phyloP scores from a whole-genome alignment of 164 flowering plant genomes.

The Nymphaea thermarum region DNA sequence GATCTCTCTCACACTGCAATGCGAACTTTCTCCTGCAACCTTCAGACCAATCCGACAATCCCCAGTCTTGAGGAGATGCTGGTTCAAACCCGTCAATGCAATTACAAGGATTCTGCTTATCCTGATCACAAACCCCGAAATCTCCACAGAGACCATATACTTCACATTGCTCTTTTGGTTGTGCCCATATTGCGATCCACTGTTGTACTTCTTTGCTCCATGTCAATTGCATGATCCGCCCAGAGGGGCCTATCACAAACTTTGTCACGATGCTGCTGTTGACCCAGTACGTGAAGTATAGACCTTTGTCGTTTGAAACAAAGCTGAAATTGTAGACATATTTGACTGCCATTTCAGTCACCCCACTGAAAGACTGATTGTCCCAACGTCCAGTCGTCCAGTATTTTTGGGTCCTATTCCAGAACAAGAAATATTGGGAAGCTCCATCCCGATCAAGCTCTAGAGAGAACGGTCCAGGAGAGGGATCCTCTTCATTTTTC shows the following conservation, averaged over 20 bases:
- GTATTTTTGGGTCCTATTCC: slow-evolving; percentile 8
- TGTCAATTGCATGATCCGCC: slow-evolving; percentile 11
- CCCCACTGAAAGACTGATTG: background rate
- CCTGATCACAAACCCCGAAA: slow-evolving; percentile 13
- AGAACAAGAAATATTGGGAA: slow-evolving; percentile 1
- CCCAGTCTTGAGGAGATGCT: slow-evolving; percentile 8
- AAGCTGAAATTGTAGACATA: slow-evolving; percentile 12
- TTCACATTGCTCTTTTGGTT: slow-evolving; percentile 9
- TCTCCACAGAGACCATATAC: slow-evolving; percentile 16
- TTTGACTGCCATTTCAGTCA: slow-evolving; percentile 12
- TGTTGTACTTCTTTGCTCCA: background rate
- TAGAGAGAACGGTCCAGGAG: slow-evolving; percentile 9
- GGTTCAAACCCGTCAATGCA: slow-evolving; percentile 15
- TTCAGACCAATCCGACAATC: slow-evolving; percentile 6
- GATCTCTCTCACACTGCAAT: slow-evolving; percentile 10
- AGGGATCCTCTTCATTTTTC: slow-evolving; percentile 11
- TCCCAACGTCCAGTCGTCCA: slow-evolving; percentile 14
- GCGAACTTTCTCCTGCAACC: slow-evolving; percentile 17
- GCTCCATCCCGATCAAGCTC: slow-evolving; percentile 3
- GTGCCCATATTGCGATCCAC: slow-evolving; percentile 19
- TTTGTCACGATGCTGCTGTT: slow-evolving; percentile 4
- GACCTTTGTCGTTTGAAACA: background rate
- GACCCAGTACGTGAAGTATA: slow-evolving; percentile 4
- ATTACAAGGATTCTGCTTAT: slow-evolving; percentile 2
- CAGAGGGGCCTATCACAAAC: slow-evolving; percentile 10